phyloP scores from a whole-genome alignment of 345 rosid genomes.

The Acer campestre region DNA sequence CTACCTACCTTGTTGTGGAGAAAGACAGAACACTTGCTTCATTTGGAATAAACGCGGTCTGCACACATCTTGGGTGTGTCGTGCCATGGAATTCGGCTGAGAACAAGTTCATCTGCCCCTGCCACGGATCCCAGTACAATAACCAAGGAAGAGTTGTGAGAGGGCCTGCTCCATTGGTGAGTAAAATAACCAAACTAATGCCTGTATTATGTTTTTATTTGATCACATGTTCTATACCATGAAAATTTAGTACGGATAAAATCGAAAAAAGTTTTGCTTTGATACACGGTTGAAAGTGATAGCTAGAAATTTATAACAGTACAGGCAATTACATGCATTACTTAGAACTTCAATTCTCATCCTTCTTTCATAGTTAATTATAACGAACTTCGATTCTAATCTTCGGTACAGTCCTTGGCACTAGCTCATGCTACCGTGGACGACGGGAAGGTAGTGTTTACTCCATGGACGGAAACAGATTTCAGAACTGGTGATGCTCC shows the following conservation, averaged over 20 bases:
- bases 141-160: constrained; percentile 94
- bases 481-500: constrained; percentile 96
- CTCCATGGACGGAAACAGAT: constrained; percentile 93
- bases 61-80: constrained; percentile 97
- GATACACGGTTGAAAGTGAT: background rate
- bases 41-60: constrained; percentile 79
- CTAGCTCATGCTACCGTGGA: constrained; percentile 80
- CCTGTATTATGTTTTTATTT: background rate
- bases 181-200: constrained; percentile 15
- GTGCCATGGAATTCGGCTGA: constrained; percentile 90
- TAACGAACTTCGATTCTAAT: background rate
- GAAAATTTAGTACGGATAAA: background rate
- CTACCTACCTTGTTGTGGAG: constrained; percentile 96
- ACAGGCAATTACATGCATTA: background rate
- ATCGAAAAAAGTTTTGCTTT: background rate
- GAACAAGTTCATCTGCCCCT: constrained; percentile 93
- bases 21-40: constrained; percentile 81
- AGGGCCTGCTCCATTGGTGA: constrained; percentile 97
- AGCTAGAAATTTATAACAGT: no score
- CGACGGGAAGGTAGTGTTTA: constrained; percentile 85
- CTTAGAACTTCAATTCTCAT: background rate
- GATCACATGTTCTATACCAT: background rate
- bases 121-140: constrained; percentile 99
- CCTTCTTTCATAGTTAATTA: background rate
- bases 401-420: constrained; percentile 69